phyloP scores from a whole-genome alignment of 2,329 filamentous ascomycete genomes.

The Chaetomium strumarium region DNA sequence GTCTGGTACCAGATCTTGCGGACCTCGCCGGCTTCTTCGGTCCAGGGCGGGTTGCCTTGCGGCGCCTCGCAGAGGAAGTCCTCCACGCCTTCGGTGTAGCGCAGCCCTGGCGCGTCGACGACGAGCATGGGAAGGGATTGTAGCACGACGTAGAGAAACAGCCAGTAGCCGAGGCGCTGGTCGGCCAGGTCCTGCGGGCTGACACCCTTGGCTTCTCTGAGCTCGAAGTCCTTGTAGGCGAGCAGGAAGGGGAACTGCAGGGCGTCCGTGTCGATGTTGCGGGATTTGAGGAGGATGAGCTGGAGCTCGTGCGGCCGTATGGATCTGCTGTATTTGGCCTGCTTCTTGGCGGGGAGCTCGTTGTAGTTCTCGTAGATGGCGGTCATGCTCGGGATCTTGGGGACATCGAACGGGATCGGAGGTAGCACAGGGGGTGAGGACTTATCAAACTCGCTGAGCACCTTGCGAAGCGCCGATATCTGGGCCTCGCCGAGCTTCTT shows the following conservation, averaged over 20 bases:
- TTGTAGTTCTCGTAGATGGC: conserved; percentile 59
- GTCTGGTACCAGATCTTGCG: conserved; percentile 70
- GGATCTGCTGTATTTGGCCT: conserved; percentile 64
- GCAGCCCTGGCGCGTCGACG: conserved; percentile 65
- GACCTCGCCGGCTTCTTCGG: conserved; percentile 56
- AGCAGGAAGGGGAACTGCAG: conserved; percentile 57
- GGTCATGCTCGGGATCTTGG: conserved; percentile 65
- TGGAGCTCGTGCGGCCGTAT: conserved; percentile 74
- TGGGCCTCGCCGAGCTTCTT: conserved; percentile 46
- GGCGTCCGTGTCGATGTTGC: conserved; percentile 67
- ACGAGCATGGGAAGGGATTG: conserved; percentile 74
- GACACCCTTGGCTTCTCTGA: conserved; percentile 59
- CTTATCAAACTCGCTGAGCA: conserved; percentile 83
- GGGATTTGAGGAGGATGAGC: conserved; percentile 70
- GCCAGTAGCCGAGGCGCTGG: conserved; percentile 69
- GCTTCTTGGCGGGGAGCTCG: conserved; percentile 64
- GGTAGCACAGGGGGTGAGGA: conserved; percentile 85
- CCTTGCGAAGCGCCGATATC: conserved; percentile 65
- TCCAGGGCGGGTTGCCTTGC: conserved; percentile 67
- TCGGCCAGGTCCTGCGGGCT: conserved; percentile 62
- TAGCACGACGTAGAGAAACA: conserved; percentile 73
- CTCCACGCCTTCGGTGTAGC: conserved; percentile 65
- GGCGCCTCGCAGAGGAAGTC: conserved; percentile 77
- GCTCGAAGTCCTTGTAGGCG: conserved; percentile 66
- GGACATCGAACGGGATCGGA: conserved; percentile 84